A percentile compares a stretch with the other conserved stretches of the same genome.
Evolutionary conservation across 345 rosid species (phyloP).

Genomic region (Salix udensis): DNA sequence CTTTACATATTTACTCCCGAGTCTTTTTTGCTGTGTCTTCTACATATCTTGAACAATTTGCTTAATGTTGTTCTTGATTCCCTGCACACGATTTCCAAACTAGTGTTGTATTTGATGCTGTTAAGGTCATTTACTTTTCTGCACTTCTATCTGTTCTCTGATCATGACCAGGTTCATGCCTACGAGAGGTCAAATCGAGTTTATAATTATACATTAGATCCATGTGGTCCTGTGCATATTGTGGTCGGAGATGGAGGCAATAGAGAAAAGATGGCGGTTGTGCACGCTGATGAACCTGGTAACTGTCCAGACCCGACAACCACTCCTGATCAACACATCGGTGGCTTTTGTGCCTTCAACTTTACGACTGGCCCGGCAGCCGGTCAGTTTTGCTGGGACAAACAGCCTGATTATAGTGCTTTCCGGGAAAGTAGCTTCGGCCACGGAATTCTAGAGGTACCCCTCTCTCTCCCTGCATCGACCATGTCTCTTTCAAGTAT

Average conservation of each 20-base stretch:
- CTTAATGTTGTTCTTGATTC: neutral
- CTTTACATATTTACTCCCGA: no score
- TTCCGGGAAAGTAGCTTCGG: slow-evolving; percentile 91
- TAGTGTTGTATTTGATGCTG: neutral
- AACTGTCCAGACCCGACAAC: slow-evolving; percentile 63
- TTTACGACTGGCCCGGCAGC: slow-evolving; percentile 64
- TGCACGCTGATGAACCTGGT: slow-evolving; percentile 84
- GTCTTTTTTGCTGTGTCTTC: no score
- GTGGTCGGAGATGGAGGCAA: slow-evolving; percentile 79
- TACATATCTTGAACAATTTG: neutral
- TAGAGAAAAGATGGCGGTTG: slow-evolving; percentile 56
- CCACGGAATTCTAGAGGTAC: slow-evolving; percentile 91
- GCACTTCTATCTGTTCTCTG: neutral
- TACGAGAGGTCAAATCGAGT: slow-evolving; percentile 92
- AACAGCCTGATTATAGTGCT: slow-evolving; percentile 88
- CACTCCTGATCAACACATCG: slow-evolving; percentile 47
- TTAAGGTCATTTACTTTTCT: neutral
- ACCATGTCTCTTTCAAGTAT: no score
- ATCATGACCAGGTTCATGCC: slow-evolving; percentile 66
- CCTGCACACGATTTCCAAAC: neutral
- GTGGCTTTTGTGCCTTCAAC: slow-evolving; percentile 68
- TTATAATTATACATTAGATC: slow-evolving; percentile 73
- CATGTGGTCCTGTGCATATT: slow-evolving; percentile 76
- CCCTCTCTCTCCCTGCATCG: neutral
- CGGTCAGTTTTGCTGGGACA: slow-evolving; percentile 85